Evolutionary conservation across 2,329 filamentous ascomycete genomes (phyloP), one percentile per base, ranked within the genome.

Genomic region (Hymenotorrendiella dingleyae): DNA sequence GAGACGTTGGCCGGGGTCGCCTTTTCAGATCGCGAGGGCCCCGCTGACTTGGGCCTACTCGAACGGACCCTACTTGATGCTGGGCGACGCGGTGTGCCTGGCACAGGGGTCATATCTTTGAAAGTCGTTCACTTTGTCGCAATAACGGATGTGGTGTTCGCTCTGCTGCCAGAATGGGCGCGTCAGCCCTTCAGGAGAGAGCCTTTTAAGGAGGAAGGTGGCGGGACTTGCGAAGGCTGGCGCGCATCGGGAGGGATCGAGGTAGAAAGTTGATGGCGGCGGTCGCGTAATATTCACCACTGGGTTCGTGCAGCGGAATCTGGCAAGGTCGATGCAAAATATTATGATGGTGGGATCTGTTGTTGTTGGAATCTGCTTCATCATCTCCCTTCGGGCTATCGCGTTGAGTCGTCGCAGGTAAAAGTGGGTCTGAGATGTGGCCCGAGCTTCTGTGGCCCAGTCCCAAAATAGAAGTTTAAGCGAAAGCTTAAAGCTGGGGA

Each of bases 1-100:
- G 53, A 47, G 17, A 45, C 47, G 16, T 53, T 53, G 11, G 43
- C 47, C 28, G 40, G 46, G 23, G 43, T 54, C 12, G 53, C 43
- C 42, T 56, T 59, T 21, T 57, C 54, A 23, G 49, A 46, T 37
- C 43, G 49, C 26, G 47, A 32, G 24, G 48, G 47, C 36, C 45
- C 45, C 34, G 46, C 45, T 23, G 57, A 56, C 46, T 50, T 56
- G 20, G 57, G 54, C 20, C 55, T 55, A 33, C 39, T 47, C 24
- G 52, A 46, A 24, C 55, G 51, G 23, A 46, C 40, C 47, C 54
- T 52, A 42, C 43, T 51, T n/a, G 54, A 52, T 29, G 52, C 53
- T 48, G 54, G 48, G 36, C 55, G 49, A 28, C 53, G 51, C 37
- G 56, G 54, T 14, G 55, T 59, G 21, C 37, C 42, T 43, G 53